Evolutionary conservation across 306 rosid genomes (phyloP).

Genomic region (Pyrus bretschneideri): DNA sequence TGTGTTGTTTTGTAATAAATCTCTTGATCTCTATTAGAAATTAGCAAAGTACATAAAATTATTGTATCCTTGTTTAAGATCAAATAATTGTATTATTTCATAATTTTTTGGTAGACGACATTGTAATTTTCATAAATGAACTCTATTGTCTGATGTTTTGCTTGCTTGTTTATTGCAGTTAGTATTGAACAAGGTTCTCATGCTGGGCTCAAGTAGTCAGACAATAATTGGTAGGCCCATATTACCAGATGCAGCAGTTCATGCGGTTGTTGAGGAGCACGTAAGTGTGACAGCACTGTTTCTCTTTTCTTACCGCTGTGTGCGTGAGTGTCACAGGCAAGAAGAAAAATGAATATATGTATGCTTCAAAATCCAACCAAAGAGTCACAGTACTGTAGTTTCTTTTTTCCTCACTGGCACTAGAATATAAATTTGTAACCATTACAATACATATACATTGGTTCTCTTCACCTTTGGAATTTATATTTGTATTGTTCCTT

Average conservation of each 20-base stretch:
- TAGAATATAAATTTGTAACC: not conserved
- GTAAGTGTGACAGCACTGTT: constrained; percentile 38
- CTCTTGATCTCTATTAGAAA: not conserved
- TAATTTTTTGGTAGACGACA: not conserved
- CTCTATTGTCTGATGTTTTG: constrained; percentile 1
- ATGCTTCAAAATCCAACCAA: not conserved
- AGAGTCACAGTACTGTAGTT: not conserved
- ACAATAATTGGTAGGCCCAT: constrained; percentile 85
- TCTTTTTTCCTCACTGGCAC: not conserved
- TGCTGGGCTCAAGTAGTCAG: constrained; percentile 73
- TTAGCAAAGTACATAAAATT: not conserved
- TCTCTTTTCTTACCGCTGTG: not conserved
- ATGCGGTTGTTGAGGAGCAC: constrained; percentile 93
- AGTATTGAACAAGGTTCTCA: constrained; percentile 65
- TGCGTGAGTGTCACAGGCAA: not conserved
- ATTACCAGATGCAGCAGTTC: constrained; percentile 70
- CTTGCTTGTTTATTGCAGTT: constrained; percentile 46
- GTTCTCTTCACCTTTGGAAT: not conserved
- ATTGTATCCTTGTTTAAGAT: not conserved
- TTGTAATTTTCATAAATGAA: not conserved
- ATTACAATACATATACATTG: too few relatives aligned
- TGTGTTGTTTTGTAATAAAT: not conserved
- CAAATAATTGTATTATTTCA: not conserved
- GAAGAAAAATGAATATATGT: not conserved
- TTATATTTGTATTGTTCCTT: not conserved